Evolutionary conservation across 768 basidiomycete species (phyloP), one percentile per base, ranked within the genome.

Genomic region (Phylloporus arenicola): DNA sequence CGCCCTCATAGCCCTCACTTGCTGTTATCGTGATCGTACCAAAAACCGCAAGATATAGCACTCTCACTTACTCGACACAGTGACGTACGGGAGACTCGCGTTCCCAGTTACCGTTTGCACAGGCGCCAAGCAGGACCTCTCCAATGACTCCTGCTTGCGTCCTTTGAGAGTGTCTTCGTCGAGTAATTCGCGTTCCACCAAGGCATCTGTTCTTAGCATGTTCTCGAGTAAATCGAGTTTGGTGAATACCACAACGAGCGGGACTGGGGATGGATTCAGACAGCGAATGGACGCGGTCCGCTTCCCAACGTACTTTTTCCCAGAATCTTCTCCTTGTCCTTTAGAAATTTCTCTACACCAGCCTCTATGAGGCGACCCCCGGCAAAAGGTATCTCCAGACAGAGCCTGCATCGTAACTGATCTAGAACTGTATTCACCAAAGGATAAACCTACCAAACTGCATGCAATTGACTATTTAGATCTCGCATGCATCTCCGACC

Each of bases 151-250:
- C n/a, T 17, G 7, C 17, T 7, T 5, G 3, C 9, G 37, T 9
- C n/a, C 1, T 37, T 37, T 17, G 9, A 37, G 37, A 19, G 9
- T 11, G 4, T 37, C 9, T 4, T 37, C 17, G 37, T 7, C 8
- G 37, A 37, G 9, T 3, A 19, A 4, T 37, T 11, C 4, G 4
- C 7, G 6, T 17, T 19, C 17, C 37, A 8, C 8, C 37, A 37
- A 11, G 8, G 37, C 37, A 2, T 37, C 19, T 19, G 37, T 17
- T 7, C 17, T 4, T 1, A 52, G 14, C 8, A 1, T 11, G 8
- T 51, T 41, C 2, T 16, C 39, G 16, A 55, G 42, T 11, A 43
- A 19, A 37, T 56, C 53, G 10, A 47, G 35, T 24, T 56, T 55
- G 5, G 53, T 56, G 14, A 38, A 45, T 8, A 53, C 51, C 10